These are phyloP conservation scores for Schizochytrium sp. DNA, from an alignment of 108 stramenopile genomes.

Conservation along the genomic window DNA sequence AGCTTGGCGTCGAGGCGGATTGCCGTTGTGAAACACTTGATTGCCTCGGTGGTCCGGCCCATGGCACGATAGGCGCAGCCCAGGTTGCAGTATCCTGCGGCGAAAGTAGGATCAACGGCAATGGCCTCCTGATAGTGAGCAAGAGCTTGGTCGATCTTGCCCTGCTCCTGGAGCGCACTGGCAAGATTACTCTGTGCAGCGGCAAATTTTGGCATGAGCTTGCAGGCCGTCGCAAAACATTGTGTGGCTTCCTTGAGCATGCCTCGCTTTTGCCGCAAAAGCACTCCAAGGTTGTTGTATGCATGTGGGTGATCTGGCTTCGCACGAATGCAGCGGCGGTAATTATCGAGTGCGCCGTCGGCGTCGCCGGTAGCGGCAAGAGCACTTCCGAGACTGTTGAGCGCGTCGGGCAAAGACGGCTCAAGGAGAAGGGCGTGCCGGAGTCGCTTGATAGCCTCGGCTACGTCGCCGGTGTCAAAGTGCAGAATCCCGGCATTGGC, in stretches of 20 bases:
- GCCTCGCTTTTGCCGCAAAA: slow-evolving; percentile 41
- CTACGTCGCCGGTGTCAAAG: slow-evolving; percentile 46
- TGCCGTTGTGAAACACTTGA: slow-evolving; percentile 45
- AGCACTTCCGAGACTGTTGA: slow-evolving; percentile 62
- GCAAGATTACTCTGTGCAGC: slow-evolving; percentile 59
- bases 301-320: slow-evolving; percentile 63
- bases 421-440: slow-evolving; percentile 52
- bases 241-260: slow-evolving; percentile 56
- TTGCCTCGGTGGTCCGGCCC: slow-evolving; percentile 40
- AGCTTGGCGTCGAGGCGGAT: slow-evolving; percentile 34
- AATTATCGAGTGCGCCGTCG: slow-evolving; percentile 44
- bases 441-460: slow-evolving; percentile 35
- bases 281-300: slow-evolving; percentile 59
- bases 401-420: slow-evolving; percentile 60
- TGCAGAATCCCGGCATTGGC: slow-evolving; percentile 55
- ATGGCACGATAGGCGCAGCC: slow-evolving; percentile 59
- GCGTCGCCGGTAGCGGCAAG: background rate
- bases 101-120: slow-evolving; percentile 48
- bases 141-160: slow-evolving; percentile 47
- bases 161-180: slow-evolving; percentile 52
- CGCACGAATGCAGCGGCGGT: slow-evolving; percentile 43
- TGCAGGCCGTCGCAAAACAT: slow-evolving; percentile 56
- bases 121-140: slow-evolving; percentile 59
- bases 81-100: slow-evolving; percentile 56
- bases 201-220: slow-evolving; percentile 55